Evolutionary conservation across 2,329 filamentous ascomycete species (phyloP).

Genomic region (Botrytis pseudocinerea): DNA sequence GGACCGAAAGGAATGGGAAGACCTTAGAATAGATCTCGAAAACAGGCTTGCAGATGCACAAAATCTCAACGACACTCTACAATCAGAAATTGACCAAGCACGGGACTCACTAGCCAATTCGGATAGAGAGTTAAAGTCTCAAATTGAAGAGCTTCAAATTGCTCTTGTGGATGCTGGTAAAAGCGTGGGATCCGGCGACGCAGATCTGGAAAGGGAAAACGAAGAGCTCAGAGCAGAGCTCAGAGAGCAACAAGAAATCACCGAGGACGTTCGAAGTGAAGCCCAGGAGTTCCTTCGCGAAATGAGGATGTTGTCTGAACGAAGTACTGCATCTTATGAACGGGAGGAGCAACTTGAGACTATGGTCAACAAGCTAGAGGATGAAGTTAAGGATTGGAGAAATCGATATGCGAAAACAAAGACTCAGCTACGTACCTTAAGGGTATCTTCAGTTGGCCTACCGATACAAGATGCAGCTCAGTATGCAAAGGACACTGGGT

Average conservation of each 20-base stretch:
- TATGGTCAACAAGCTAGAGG: constrained; percentile 74
- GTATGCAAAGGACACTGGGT: constrained; percentile 64
- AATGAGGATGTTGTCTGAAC: constrained; percentile 83
- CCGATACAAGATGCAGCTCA: constrained; percentile 68
- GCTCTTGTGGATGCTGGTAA: constrained; percentile 35
- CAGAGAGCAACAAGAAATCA: constrained; percentile 75
- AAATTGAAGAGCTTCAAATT: constrained; percentile 58
- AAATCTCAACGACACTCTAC: constrained; percentile 74
- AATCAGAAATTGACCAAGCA: constrained; percentile 74
- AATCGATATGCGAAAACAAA: constrained; percentile 84
- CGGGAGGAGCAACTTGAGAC: constrained; percentile 76
- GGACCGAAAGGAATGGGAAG: constrained; percentile 71
- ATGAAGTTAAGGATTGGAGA: constrained; percentile 87
- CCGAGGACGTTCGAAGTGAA: constrained; percentile 82
- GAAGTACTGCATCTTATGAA: constrained; percentile 76
- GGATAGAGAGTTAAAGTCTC: constrained; percentile 61
- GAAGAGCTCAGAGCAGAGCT: constrained; percentile 65
- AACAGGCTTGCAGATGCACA: constrained; percentile 72
- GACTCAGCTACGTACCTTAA: constrained; percentile 79
- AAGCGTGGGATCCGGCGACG: constrained; percentile 42
- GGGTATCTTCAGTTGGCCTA: constrained; percentile 77
- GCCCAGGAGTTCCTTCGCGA: constrained; percentile 81
- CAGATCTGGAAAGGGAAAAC: constrained; percentile 65
- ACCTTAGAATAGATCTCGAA: constrained; percentile 67
- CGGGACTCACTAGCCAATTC: constrained; percentile 66